These are phyloP conservation scores for Chlorokybus atmophyticus DNA, from an alignment of 139 green algal species.

Conservation along the genomic window DNA sequence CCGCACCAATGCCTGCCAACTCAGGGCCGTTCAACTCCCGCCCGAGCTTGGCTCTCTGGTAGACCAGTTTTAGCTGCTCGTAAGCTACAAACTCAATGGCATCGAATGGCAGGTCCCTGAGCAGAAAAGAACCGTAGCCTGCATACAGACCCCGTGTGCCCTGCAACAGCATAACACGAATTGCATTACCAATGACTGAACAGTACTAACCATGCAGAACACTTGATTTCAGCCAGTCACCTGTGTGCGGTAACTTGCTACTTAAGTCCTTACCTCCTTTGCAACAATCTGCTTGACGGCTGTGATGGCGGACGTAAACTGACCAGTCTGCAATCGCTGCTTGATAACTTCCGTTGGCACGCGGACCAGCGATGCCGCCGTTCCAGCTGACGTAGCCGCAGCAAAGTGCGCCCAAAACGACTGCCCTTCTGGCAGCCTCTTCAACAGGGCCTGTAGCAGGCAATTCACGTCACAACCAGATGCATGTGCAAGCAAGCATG, in stretches of 20 bases:
- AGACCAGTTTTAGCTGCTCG: constrained; percentile 34
- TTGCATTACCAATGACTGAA: too few species aligned
- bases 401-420: constrained; percentile 7
- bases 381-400: constrained; percentile 46
- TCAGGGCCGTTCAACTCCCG: constrained; percentile 20
- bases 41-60: constrained; percentile 1
- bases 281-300: constrained; percentile 58
- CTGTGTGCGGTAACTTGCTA: not conserved
- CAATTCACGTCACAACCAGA: too few species aligned
- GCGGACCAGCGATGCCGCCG: constrained; percentile 65
- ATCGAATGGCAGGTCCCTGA: constrained; percentile 95
- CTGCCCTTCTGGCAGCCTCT: too few species aligned
- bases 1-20: constrained; percentile 18
- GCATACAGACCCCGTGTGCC: too few species aligned
- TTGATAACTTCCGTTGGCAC: constrained; percentile 86
- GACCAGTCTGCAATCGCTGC: constrained; percentile 79
- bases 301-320: constrained; percentile 42
- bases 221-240: not conserved
- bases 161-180: too few species aligned
- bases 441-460: too few species aligned
- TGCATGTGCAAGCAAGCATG: too few species aligned
- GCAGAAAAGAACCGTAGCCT: constrained; percentile 92
- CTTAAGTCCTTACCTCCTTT: constrained; percentile 55
- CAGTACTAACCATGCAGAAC: constrained; percentile 1
- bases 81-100: constrained; percentile 87